A percentile compares a stretch with the other conserved stretches of the same genome.
phyloP scores from a whole-genome alignment of 148 eudicot species.

The Polygonum aviculare region DNA sequence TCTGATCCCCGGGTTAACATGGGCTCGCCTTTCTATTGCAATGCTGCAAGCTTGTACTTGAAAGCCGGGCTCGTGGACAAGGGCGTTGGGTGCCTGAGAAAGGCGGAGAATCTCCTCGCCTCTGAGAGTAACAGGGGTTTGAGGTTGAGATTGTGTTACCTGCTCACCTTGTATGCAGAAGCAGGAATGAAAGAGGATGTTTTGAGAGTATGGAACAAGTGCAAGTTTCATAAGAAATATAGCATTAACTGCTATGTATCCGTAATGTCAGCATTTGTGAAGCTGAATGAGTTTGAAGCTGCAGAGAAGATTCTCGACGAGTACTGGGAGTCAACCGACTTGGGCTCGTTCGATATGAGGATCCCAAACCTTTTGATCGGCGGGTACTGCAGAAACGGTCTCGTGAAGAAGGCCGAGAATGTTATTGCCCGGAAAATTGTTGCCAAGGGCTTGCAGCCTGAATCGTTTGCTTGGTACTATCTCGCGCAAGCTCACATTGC shows the following conservation, averaged over 20 bases:
- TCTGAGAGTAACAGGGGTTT: conserved; percentile 12
- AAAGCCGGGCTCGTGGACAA: conserved; percentile 25
- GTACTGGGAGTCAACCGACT: conserved; percentile 28
- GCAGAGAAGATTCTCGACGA: conserved; percentile 35
- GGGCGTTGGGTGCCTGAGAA: conserved; percentile 23
- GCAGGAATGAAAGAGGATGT: conserved; percentile 37
- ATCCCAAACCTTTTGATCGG: conserved; percentile 28
- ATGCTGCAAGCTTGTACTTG: conserved; percentile 28
- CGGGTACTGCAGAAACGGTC: conserved; percentile 28
- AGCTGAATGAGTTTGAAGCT: conserved; percentile 28
- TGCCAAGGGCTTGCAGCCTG: conserved; percentile 23
- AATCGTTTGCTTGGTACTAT: conserved; percentile 23
- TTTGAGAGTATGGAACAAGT: conserved; percentile 31
- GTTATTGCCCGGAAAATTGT: conserved; percentile 17
- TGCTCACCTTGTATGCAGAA: conserved; percentile 27
- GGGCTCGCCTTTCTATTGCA: conserved; percentile 24
- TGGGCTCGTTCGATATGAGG: conserved; percentile 19
- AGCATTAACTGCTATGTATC: conserved; percentile 25
- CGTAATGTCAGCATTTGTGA: conserved; percentile 30
- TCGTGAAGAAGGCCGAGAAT: conserved; percentile 36
- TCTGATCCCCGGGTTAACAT: conserved; percentile 18
- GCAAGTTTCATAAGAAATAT: conserved; percentile 19
- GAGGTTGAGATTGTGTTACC: conserved; percentile 18
- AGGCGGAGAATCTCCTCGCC: conserved; percentile 23
- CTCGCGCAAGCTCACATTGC: conserved; percentile 27